Base-by-base conservation (phyloP, 108 stramenopile genomes). In the Nitzschia inconspicua region DNA sequence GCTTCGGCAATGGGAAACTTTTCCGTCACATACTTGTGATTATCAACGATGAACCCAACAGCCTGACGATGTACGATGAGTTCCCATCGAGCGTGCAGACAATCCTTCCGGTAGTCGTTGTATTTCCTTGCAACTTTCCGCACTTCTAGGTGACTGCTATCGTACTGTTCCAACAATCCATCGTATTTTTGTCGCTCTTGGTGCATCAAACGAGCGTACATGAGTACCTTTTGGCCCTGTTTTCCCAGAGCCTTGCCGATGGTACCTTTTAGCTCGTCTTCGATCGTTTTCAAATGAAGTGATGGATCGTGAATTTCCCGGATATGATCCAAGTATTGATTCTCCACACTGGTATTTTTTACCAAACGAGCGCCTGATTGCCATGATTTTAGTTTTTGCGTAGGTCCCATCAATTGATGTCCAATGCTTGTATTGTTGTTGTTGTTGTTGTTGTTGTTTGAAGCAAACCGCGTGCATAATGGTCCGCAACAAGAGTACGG, bases 1-100 rank as follows among this genome's bases (percentile, higher is more conserved):
- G 76, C 53, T n/a, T 73, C 82, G 3, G 31, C 52, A 35, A 92
- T 85, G 1, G 84, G 91, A 72, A 80, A 92, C 13, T 73, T 73
- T 27, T 70, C 65, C 55, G 71, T 58, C n/a, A 92, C 87, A 31
- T 66, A 75, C 43, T 67, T 66, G 44, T 92, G 85, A 75, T 92
- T 92, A 18, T 78, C 83, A 11, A 83, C 81, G 10, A 76, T 81
- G 26, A 92, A 85, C 30, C 91, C 91, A 3, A 84, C 85, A 2
- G 87, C 87, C 49, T 92, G 91, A 28, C 91, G 70, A 77, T 92
- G 91, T 2, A 92, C 91, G 16, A 92, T 75, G 8, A 92, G 55
- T 54, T 92, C 91, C 91, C 91, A 92, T 20, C 91, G 62, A 26
- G 83, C 83, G 28, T 72, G 59, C 0, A 80, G 49, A 14, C 85